Percentiles rank a stretch among this genome's conserved stretches.
Evolutionary conservation across 441 rosid species (phyloP).

Genomic region (Croton setiger): DNA sequence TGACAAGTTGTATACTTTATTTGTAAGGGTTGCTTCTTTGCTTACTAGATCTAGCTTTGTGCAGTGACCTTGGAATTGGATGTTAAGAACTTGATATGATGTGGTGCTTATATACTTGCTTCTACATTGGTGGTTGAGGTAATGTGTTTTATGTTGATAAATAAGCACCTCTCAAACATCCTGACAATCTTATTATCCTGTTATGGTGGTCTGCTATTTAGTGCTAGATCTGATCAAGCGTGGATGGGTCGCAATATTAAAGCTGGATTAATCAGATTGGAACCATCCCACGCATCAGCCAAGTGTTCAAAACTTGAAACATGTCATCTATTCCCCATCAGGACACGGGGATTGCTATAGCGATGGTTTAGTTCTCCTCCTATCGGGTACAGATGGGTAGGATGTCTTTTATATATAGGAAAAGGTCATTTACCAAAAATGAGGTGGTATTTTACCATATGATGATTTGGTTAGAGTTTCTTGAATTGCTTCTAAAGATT

Average conservation of each 20-base stretch:
- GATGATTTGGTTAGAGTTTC: constrained; percentile 11
- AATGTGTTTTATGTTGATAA: constrained; percentile 40
- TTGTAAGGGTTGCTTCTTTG: constrained; percentile 58
- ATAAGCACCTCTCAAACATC: constrained; percentile 33
- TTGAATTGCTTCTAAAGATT: constrained; percentile 23
- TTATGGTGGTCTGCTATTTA: constrained; percentile 25
- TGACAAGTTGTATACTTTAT: constrained; percentile 32
- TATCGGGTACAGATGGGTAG: no score
- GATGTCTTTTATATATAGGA: neutral
- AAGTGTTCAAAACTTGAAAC: constrained; percentile 21
- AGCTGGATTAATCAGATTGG: constrained; percentile 42
- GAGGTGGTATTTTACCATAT: constrained; percentile 18
- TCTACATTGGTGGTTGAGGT: constrained; percentile 56
- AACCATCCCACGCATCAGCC: constrained; percentile 25
- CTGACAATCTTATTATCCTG: constrained; percentile 18
- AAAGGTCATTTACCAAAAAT: constrained; percentile 10
- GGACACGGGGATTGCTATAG: constrained; percentile 14
- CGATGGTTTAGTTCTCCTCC: constrained; percentile 8
- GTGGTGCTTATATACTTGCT: constrained; percentile 51
- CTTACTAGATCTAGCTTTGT: constrained; percentile 83
- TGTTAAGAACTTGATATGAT: constrained; percentile 78
- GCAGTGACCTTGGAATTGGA: constrained; percentile 70
- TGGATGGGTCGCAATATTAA: constrained; percentile 40
- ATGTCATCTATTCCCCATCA: constrained; percentile 15
- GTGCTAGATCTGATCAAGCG: constrained; percentile 29